Percentiles rank a stretch among this genome's conserved stretches.
Evolutionary conservation across 2,329 filamentous ascomycete genomes (phyloP).

Genomic region (Onygena corvina): DNA sequence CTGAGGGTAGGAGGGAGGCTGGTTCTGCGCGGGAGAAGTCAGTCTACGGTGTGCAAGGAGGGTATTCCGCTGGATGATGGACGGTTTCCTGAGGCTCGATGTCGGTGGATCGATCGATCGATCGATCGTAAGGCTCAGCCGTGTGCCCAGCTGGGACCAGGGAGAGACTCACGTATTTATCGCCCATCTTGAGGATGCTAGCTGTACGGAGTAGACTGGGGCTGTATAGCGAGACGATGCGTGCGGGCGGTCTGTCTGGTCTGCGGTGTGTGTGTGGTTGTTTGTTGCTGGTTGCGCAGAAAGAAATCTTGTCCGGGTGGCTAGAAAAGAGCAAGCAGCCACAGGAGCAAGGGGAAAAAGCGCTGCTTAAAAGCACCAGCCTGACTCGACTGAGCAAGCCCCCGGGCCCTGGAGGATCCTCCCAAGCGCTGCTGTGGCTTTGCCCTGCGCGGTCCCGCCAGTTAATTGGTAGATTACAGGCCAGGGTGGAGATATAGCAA

Average conservation of each 20-base stretch:
- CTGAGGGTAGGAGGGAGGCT: slow-evolving; percentile 12
- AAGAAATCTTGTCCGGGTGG: background rate
- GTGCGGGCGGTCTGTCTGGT: too few relatives aligned
- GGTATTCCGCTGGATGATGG: background rate
- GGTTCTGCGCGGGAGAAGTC: too few relatives aligned
- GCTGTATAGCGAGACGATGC: too few relatives aligned
- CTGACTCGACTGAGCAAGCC: background rate
- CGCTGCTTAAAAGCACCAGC: too few relatives aligned
- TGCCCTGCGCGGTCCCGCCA: background rate
- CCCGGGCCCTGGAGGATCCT: background rate
- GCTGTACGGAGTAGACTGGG: background rate
- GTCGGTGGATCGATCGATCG: background rate
- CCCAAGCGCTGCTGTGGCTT: background rate
- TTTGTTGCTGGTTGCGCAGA: too few relatives aligned
- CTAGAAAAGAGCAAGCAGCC: background rate
- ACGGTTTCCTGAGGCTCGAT: background rate
- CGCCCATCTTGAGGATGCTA: background rate
- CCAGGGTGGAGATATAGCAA: background rate
- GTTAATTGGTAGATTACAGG: background rate
- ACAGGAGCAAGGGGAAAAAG: background rate
- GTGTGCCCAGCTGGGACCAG: background rate
- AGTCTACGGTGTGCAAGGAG: too few relatives aligned
- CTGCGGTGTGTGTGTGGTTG: background rate
- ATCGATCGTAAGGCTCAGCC: background rate
- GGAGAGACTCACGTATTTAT: slow-evolving; percentile 5